phyloP scores from a whole-genome alignment of 2,329 filamentous ascomycete genomes.

The Lanzia echinophila region DNA sequence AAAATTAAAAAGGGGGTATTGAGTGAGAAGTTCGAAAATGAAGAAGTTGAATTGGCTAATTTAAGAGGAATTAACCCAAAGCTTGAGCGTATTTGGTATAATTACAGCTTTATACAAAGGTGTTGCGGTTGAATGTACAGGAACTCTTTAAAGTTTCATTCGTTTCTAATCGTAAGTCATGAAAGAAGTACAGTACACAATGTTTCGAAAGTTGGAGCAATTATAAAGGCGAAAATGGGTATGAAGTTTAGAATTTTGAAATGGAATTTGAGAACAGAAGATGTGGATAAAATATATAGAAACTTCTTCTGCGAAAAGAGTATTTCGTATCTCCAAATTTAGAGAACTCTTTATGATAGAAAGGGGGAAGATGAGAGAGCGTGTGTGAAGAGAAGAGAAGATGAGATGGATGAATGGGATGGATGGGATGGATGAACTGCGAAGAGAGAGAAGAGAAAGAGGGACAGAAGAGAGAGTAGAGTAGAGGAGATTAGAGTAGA shows the following conservation, averaged over 20 bases:
- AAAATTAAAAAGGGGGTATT: constrained; percentile 4
- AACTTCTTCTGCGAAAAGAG: too few relatives aligned
- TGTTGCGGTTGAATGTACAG: constrained; percentile 18
- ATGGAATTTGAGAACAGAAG: background rate
- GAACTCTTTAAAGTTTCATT: constrained; percentile 10
- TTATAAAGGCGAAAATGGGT: background rate
- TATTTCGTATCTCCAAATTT: background rate
- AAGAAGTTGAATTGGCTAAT: background rate
- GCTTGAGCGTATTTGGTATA: constrained; percentile 7
- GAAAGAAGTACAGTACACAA: background rate
- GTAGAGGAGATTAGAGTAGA: constrained; percentile 2
- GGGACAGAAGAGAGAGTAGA: background rate
- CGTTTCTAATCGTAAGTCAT: constrained; percentile 20
- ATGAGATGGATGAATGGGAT: background rate
- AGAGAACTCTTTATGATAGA: background rate
- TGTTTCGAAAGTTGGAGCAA: background rate
- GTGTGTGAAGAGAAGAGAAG: background rate
- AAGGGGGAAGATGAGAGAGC: constrained; percentile 1
- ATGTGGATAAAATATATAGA: too few relatives aligned
- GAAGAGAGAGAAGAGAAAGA: background rate
- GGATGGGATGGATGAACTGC: background rate
- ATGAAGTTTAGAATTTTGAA: background rate
- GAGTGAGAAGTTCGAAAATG: background rate
- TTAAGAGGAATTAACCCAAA: background rate
- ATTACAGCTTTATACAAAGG: constrained; percentile 22